Conservation (phyloP, 2,329 filamentous ascomycete species). For the Sphaerulina populicola region DNA sequence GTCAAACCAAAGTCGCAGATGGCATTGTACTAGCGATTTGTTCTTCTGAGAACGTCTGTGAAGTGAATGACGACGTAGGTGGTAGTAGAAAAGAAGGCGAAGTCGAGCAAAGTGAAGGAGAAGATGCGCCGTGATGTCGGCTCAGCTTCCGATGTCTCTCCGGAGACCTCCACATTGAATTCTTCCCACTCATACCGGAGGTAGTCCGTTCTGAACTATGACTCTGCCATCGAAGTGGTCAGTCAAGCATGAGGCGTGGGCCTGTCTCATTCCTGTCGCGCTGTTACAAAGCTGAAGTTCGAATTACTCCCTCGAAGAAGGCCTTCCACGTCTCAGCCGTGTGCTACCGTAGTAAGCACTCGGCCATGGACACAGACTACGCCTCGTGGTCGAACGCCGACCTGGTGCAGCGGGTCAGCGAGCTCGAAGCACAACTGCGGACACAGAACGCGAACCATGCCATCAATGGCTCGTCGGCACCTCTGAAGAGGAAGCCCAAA, state of each 20-base stretch:
- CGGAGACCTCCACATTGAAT: not conserved
- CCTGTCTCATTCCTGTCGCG: constrained; percentile 1
- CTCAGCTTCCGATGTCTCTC: not conserved
- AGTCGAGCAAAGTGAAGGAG: not conserved
- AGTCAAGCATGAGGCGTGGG: constrained; percentile 7
- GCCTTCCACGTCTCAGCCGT: not conserved
- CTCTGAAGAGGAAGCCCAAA: constrained; percentile 27
- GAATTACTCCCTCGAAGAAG: not conserved
- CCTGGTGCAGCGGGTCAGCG: constrained; percentile 58
- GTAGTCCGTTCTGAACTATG: not conserved
- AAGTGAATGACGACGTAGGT: not conserved
- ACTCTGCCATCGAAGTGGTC: not conserved
- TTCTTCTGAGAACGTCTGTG: too few relatives aligned
- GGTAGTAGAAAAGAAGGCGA: not conserved
- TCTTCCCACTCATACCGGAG: not conserved
- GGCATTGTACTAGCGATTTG: not conserved
- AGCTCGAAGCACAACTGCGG: constrained; percentile 59
- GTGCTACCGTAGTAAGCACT: not conserved
- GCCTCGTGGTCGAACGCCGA: constrained; percentile 59
- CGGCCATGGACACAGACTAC: constrained; percentile 42
- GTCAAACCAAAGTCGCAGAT: not conserved
- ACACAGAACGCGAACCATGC: constrained; percentile 35
- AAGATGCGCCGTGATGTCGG: not conserved
- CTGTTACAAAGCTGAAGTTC: not conserved
- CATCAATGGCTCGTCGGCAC: constrained; percentile 5